These are phyloP conservation scores for Tricholoma matsutake DNA, from an alignment of 768 basidiomycete genomes.

Conservation along the genomic window DNA sequence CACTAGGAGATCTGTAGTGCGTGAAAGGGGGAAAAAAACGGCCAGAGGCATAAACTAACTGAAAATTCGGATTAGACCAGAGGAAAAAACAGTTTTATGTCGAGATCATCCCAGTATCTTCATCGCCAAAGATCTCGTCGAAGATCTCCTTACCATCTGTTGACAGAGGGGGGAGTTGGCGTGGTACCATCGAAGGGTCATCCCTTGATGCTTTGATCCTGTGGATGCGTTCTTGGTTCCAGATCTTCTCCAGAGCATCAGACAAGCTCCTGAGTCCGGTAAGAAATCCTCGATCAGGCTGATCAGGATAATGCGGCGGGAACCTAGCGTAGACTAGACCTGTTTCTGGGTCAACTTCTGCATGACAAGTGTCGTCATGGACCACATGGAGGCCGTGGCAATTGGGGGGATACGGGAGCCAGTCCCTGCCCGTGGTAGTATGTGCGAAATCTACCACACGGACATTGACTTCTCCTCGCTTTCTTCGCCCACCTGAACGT, in stretches of 20 bases:
- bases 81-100: constrained; percentile 37
- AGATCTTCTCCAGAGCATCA: constrained; percentile 75
- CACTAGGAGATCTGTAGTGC: constrained; percentile 6
- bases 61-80: no score
- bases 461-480: constrained; percentile 90
- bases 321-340: constrained; percentile 90
- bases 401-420: constrained; percentile 58
- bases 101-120: constrained; percentile 76
- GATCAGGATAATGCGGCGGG: constrained; percentile 85
- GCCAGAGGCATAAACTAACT: not conserved
- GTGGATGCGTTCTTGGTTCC: constrained; percentile 79
- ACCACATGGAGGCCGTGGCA: constrained; percentile 36
- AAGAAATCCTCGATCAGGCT: constrained; percentile 92
- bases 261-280: constrained; percentile 85
- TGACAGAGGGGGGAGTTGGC: constrained; percentile 61
- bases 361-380: constrained; percentile 56
- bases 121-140: constrained; percentile 64
- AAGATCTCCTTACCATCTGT: constrained; percentile 80
- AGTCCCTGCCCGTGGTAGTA: constrained; percentile 94
- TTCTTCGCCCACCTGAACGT: constrained; percentile 62
- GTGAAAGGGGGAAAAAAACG: not conserved
- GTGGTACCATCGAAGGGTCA: constrained; percentile 41
- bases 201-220: constrained; percentile 64
- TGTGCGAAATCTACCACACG: constrained; percentile 99
- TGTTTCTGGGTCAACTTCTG: constrained; percentile 77